Base-by-base conservation (phyloP, 352 stramenopile species). In the Ophiocytium majus region DNA sequence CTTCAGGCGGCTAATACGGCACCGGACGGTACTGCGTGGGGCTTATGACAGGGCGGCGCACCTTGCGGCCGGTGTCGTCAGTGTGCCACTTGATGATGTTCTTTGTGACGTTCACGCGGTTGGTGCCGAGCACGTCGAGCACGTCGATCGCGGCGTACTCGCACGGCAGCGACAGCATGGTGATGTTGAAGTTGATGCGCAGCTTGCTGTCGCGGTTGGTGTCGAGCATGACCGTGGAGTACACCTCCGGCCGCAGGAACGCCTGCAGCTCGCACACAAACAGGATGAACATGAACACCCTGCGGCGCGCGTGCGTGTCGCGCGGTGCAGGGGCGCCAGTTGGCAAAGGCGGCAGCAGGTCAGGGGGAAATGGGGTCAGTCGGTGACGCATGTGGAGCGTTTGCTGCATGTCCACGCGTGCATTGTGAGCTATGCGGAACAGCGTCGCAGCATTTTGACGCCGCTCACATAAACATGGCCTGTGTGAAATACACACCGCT, bases 151-250 rank as follows among this genome's bases (percentile, higher is more conserved):
- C 95, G 17, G 97, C 95, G 87, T 97, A 98, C 90, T 99, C 96
- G 90, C 96, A 98, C 28, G 96, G 95, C 32, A 99, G 86, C 89
- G 98, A 95, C 36, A 97, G 93, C 79, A 99, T 93, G 33, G 96
- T 98, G 88, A 99, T 97, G 91, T 99, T 99, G 88, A 99, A 99
- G 91, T 98, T 98, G 81, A 99, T 96, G 81, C 95, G 93, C 89
- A 96, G 76, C 85, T 90, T 87, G 0, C 76, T 83, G 57, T 89
- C 86, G 49, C 78, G 64, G 36, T 89, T 89, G 23, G 64, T 86
- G 83, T 89, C 86, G 63, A 90, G 83, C 31, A 84, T 71, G 35
- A 90, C 86, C 10, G 83, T 86, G 79, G 83, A 86, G 76, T 90
- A 83, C 10, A 86, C 78, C 34, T 85, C 82, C 19, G 86, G 79